Percentiles rank a stretch among this genome's conserved stretches.
Evolutionary conservation across 352 stramenopile species (phyloP).

Genomic region (Phytophthora capsici): DNA sequence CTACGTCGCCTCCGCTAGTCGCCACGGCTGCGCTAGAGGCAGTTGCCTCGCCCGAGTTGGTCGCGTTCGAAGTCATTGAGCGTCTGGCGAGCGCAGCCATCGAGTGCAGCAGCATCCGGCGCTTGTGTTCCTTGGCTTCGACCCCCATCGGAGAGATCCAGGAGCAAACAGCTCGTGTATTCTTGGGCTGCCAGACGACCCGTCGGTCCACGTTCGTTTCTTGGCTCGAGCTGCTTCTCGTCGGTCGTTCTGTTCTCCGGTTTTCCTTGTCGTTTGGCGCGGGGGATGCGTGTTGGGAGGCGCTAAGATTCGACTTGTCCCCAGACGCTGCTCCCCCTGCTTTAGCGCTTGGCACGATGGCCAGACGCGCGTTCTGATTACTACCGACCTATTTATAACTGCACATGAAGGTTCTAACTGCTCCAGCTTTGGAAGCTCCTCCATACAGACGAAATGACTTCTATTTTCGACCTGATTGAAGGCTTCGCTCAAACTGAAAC

Average conservation of each 20-base stretch:
- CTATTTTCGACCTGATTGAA: slow-evolving; percentile 12
- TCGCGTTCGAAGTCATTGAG: slow-evolving; percentile 15
- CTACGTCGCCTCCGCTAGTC: slow-evolving; percentile 22
- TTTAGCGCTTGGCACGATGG: slow-evolving; percentile 8
- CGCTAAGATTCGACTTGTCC: slow-evolving; percentile 34
- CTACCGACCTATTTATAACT: slow-evolving; percentile 41
- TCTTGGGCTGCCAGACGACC: slow-evolving; percentile 30
- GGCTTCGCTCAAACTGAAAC: not conserved
- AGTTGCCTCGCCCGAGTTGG: slow-evolving; percentile 1
- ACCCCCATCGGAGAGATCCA: slow-evolving; percentile 40
- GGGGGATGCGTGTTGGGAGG: slow-evolving; percentile 26
- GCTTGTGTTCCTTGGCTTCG: slow-evolving; percentile 44
- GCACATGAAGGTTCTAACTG: slow-evolving; percentile 19
- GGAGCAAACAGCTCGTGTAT: slow-evolving; percentile 7
- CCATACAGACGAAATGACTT: slow-evolving; percentile 1
- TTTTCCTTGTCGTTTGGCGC: slow-evolving; percentile 10
- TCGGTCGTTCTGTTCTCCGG: slow-evolving; percentile 12
- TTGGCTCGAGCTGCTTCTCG: not conserved
- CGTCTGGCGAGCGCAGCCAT: slow-evolving; percentile 46
- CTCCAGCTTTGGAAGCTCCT: not conserved
- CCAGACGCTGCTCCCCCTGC: slow-evolving; percentile 24
- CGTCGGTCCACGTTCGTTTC: slow-evolving; percentile 31
- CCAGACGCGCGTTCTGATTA: slow-evolving; percentile 36
- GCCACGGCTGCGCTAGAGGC: slow-evolving; percentile 4
- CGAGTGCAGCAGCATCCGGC: slow-evolving; percentile 40